A percentile compares a stretch with the other conserved stretches of the same genome.
These are phyloP conservation scores for Exophiala aquamarina DNA, from an alignment of 2,329 filamentous ascomycete genomes.

Conservation along the genomic window DNA sequence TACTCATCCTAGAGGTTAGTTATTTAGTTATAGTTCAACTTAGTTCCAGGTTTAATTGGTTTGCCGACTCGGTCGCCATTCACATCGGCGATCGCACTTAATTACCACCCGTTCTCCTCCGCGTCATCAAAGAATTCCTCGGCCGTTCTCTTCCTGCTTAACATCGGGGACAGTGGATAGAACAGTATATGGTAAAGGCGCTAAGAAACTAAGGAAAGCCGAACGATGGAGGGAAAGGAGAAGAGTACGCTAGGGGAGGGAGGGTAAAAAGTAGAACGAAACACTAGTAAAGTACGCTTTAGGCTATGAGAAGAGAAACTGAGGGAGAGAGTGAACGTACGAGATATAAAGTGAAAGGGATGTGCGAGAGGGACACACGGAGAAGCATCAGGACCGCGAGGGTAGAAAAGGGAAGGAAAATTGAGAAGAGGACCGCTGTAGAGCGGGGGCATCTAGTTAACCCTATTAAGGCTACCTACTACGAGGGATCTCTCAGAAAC, in stretches of 20 bases:
- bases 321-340: too few relatives aligned
- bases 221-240: slow-evolving; percentile 15
- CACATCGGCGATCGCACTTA: slow-evolving; percentile 15
- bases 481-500: slow-evolving; percentile 1
- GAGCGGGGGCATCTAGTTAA: slow-evolving; percentile 15
- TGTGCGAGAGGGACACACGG: too few relatives aligned
- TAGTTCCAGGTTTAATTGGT: slow-evolving; percentile 23
- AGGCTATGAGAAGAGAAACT: too few relatives aligned
- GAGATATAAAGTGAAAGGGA: too few relatives aligned
- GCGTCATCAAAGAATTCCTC: slow-evolving; percentile 37
- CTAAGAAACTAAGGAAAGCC: slow-evolving; percentile 9
- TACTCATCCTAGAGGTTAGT: too few relatives aligned
- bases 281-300: too few relatives aligned
- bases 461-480: slow-evolving; percentile 10
- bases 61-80: slow-evolving; percentile 26
- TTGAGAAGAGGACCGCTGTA: too few relatives aligned
- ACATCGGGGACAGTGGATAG: too few relatives aligned
- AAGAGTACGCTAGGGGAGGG: too few relatives aligned
- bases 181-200: slow-evolving; percentile 3
- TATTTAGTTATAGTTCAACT: slow-evolving; percentile 27
- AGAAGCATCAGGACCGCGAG: too few relatives aligned
- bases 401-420: too few relatives aligned
- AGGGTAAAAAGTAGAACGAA: too few relatives aligned
- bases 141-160: slow-evolving; percentile 47
- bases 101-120: slow-evolving; percentile 19